A percentile compares a stretch with the other conserved stretches of the same genome.
These are phyloP conservation scores for Monocercomonoides exilis DNA, from an alignment of 78 protist species.

Conservation along the genomic window DNA sequence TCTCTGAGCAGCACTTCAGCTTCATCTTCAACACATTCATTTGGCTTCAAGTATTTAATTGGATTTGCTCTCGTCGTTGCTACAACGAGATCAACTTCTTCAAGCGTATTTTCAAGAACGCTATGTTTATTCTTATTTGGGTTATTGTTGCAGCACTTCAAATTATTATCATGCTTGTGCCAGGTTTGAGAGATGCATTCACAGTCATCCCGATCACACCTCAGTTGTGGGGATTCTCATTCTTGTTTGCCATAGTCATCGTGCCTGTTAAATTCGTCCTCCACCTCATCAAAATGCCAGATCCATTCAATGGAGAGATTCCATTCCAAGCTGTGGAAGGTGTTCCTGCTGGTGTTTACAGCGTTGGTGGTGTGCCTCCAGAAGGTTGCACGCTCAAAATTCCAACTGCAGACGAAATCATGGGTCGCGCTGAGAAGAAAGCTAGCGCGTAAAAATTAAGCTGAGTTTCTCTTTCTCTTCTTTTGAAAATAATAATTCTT, in stretches of 20 bases:
- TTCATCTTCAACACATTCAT: slow-evolving; percentile 5
- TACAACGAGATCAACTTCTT: slow-evolving; percentile 5
- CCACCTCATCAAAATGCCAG: no score
- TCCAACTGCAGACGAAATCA: no score
- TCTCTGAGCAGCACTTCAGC: background rate
- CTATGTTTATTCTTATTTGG: background rate
- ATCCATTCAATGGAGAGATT: background rate
- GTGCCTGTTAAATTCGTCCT: background rate
- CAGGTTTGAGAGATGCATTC: background rate
- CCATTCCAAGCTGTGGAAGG: background rate
- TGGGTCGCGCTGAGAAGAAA: no score
- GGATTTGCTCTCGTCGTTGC: background rate
- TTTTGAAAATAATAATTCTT: no score
- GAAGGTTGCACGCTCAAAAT: background rate
- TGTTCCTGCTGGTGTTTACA: background rate
- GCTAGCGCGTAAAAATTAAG: no score
- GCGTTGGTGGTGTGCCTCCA: background rate
- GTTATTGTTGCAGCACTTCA: slow-evolving; percentile 4
- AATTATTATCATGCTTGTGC: background rate
- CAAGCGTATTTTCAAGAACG: background rate
- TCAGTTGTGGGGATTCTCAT: background rate
- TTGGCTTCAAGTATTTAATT: slow-evolving; percentile 12
- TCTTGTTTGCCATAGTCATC: background rate
- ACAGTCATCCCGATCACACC: background rate
- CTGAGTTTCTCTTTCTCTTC: no score